Evolutionary conservation across 441 rosid species (phyloP).

Genomic region (Pelargonium cotyledonis): DNA sequence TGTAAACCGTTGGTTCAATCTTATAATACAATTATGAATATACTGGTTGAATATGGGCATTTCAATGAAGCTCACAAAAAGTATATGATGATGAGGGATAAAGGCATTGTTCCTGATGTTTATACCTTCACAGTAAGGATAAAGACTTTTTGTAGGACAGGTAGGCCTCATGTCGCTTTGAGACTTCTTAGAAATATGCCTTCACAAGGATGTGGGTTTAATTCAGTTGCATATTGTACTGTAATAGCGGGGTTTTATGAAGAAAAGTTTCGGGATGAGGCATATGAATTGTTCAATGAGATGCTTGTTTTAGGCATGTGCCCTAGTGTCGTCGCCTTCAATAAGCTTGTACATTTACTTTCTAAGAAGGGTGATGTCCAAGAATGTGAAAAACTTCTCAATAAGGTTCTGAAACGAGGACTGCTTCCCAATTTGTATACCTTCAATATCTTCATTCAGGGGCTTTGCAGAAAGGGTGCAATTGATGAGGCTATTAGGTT

Average conservation of each 20-base stretch:
- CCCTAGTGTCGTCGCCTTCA: slow-evolving; percentile 55
- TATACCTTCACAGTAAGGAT: slow-evolving; percentile 80
- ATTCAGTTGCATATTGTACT: slow-evolving; percentile 75
- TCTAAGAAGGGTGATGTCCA: slow-evolving; percentile 65
- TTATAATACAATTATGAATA: slow-evolving; percentile 71
- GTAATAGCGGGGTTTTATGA: slow-evolving; percentile 70
- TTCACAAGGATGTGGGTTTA: slow-evolving; percentile 64
- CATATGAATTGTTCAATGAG: slow-evolving; percentile 63
- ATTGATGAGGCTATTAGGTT: slow-evolving; percentile 51
- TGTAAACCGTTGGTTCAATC: slow-evolving; percentile 69
- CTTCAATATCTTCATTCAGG: slow-evolving; percentile 63
- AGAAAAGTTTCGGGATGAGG: slow-evolving; percentile 44
- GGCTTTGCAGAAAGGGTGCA: slow-evolving; percentile 66
- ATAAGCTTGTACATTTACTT: slow-evolving; percentile 71
- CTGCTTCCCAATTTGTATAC: slow-evolving; percentile 71
- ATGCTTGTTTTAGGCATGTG: slow-evolving; percentile 54
- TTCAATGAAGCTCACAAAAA: slow-evolving; percentile 79
- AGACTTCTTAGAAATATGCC: slow-evolving; percentile 78
- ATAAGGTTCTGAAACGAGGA: slow-evolving; percentile 70
- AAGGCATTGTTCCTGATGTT: slow-evolving; percentile 64
- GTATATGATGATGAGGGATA: slow-evolving; percentile 71
- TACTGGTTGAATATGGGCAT: slow-evolving; percentile 62
- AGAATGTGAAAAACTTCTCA: slow-evolving; percentile 73
- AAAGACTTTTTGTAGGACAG: slow-evolving; percentile 77
- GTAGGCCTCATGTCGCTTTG: slow-evolving; percentile 70